Conservation (phyloP, 768 basidiomycete genomes). For the Lyophyllum decastes region DNA sequence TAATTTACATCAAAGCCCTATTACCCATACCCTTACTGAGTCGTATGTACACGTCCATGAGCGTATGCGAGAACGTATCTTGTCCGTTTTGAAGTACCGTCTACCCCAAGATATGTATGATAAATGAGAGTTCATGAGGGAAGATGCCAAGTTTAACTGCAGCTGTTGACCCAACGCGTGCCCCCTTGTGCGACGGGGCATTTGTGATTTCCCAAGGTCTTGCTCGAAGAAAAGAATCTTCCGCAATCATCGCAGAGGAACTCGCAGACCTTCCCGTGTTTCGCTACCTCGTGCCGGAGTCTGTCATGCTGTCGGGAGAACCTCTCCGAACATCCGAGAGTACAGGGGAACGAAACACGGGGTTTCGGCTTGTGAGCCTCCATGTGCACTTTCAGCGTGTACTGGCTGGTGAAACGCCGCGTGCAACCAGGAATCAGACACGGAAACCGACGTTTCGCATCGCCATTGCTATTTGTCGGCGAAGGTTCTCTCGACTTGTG, state of each 20-base stretch:
- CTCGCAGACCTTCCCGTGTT: conserved; percentile 59
- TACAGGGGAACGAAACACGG: conserved; percentile 48
- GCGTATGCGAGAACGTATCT: not conserved
- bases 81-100: not conserved
- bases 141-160: conserved; percentile 1
- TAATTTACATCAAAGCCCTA: conserved; percentile 21
- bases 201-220: conserved; percentile 56
- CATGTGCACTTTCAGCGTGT: conserved; percentile 57
- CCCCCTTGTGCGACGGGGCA: conserved; percentile 53
- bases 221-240: conserved; percentile 54
- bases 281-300: conserved; percentile 58
- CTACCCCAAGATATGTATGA: not conserved
- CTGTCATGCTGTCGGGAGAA: conserved; percentile 61
- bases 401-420: conserved; percentile 53
- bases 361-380: conserved; percentile 56
- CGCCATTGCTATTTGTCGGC: conserved; percentile 32
- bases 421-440: conserved; percentile 48
- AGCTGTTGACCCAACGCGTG: conserved; percentile 47
- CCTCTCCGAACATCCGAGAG: conserved; percentile 52
- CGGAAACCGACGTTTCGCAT: conserved; percentile 45
- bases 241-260: conserved; percentile 52
- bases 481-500: conserved; percentile 32
- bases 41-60: not conserved
- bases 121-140: not conserved
- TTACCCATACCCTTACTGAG: not conserved